Evolutionary conservation across 257 asterid genomes (phyloP), one percentile per base, ranked within the genome.

Genomic region (Thymus mandschuricus): DNA sequence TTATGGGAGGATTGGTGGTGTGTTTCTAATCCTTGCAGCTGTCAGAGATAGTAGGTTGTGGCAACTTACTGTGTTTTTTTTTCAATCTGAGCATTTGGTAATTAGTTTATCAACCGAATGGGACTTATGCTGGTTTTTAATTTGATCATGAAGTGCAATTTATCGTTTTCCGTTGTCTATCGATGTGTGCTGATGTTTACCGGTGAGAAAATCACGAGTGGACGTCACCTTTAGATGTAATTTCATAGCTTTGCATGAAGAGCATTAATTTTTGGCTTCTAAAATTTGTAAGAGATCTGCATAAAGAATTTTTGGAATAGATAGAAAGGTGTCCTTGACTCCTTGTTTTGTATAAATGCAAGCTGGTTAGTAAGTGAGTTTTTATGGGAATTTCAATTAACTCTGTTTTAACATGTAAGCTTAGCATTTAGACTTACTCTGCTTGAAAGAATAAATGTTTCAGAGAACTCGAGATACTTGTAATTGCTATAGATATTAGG

Each of bases 81-180:
- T 75, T 84, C 68, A 55, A 79, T 79, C 66, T 59, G 75, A 75
- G 73, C 75, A 54, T 64, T 69, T 46, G 74, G 43, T 77, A 75
- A 34, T 62, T 5, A 72, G 72, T 56, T 69, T 71, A 30, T 66
- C 66, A 49, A 72, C 72, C 64, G 60, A 35, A 13, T 8, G 44
- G 72, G 27, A 28, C 10, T 65, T 59, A 21, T 15, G 55, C 62
- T 49, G 80, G 65, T 71, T 76, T 66, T 63, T 21, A 34, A 70
- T 29, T 65, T 44, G 72, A 66, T 78, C 77, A 76, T 9, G 10
- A 33, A 35, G 64, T 52, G 74, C 41, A 51, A 30, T 70, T 45
- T 58, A 51, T 76, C 67, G 54, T 62, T 57, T 61, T 45, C 60
- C 13, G 67, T 60, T 63, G 63, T 55, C 64, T 46, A 64, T 79